Evolutionary conservation across 2,329 filamentous ascomycete species (phyloP).

Genomic region (Furcasterigmium furcatum): DNA sequence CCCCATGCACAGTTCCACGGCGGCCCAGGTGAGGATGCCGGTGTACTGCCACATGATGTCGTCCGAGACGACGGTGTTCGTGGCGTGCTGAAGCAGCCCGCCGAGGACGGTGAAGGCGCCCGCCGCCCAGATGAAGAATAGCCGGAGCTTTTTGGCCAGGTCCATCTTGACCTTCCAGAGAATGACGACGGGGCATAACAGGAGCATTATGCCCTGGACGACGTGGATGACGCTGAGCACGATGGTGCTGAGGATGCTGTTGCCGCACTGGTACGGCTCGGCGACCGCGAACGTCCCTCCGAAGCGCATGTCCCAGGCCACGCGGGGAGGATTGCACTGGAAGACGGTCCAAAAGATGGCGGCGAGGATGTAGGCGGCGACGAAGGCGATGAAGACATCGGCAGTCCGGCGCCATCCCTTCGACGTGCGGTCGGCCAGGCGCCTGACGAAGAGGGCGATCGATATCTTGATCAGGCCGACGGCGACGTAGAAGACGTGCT

Average conservation of each 20-base stretch:
- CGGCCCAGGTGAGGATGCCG: constrained; percentile 17
- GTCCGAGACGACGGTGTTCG: constrained; percentile 3
- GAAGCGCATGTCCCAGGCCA: constrained; percentile 21
- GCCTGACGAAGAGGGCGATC: constrained; percentile 30
- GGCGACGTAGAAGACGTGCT: constrained; percentile 21
- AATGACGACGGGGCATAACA: constrained; percentile 23
- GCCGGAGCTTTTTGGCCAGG: constrained; percentile 16
- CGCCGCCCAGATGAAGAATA: constrained; percentile 23
- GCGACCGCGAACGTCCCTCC: constrained; percentile 15
- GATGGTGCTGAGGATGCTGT: constrained; percentile 13
- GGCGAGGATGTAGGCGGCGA: constrained; percentile 21
- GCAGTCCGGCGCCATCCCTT: constrained; percentile 22
- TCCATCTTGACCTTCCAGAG: constrained; percentile 25
- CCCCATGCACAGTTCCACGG: constrained; percentile 22
- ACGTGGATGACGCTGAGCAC: constrained; percentile 25
- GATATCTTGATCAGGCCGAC: constrained; percentile 31
- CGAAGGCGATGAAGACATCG: constrained; percentile 23
- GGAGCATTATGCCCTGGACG: constrained; percentile 23
- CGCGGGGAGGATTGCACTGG: constrained; percentile 18
- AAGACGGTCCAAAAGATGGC: constrained; percentile 25
- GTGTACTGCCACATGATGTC: constrained; percentile 15
- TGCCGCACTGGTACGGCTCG: constrained; percentile 15
- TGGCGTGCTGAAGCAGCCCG: constrained; percentile 19
- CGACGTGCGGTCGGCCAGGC: constrained; percentile 25
- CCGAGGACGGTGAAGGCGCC: constrained; percentile 21